Base-by-base conservation (phyloP, 2,329 filamentous ascomycete species). In the Ceratocystis albifundus region DNA sequence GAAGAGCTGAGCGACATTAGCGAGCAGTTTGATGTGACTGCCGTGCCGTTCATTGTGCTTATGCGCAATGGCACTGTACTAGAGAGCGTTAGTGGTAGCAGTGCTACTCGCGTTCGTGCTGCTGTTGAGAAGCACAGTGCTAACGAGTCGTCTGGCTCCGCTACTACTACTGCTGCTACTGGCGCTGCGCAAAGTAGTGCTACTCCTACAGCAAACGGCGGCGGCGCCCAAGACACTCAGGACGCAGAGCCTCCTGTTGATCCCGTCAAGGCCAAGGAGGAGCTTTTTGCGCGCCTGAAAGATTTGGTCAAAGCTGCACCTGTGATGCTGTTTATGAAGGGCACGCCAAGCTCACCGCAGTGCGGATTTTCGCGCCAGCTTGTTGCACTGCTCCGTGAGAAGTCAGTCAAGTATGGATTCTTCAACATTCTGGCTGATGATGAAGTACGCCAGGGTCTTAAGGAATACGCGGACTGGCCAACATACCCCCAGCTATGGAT, bases 341-440 rank as follows among this genome's bases (percentile, higher is more conserved):
- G 91, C n/a, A 95, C 90, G 2, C 91, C 91, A 0, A 89, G 86
- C 70, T 83, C 85, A 41, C 91, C 91, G 0, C 89, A 96, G 76
- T 96, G 92, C 73, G 91, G 94, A 1, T 99, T 99, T 77, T 96
- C 90, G 70, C 81, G 93, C 71, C 91, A 96, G 78, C 79, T 96
- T 57, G 94, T 99, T 55, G 86, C 80, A 30, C 84, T 99, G 61
- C 78, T 99, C 72, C 84, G 94, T 64, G 93, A 97, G 77, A 87
- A 90, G 74, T 88, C 88, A 62, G 88, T 99, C 68, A 90, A 96
- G 75, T 99, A 97, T 75, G 94, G 94, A 22, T 99, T 99, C 80
- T 99, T 99, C 81, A 97, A 99, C 75, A 99, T 99, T 70, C 77
- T 99, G 71, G 94, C 94, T 69, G 94, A 99, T 74, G 93, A 99